Conservation (phyloP, 1,284 basidiomycete species). For the Melampsora occidentalis region DNA sequence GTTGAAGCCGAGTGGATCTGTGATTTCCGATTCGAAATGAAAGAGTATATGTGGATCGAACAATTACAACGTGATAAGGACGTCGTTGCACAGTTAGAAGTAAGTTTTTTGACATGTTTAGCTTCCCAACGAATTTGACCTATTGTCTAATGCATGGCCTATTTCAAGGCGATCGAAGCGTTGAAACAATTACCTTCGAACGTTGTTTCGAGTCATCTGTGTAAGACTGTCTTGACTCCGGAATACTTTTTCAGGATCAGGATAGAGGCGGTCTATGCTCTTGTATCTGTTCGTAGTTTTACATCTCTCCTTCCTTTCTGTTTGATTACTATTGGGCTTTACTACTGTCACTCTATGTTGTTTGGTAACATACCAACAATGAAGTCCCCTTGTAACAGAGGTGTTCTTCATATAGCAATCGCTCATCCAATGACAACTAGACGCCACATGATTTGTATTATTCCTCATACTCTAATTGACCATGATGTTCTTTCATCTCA, state of each 20-base stretch:
- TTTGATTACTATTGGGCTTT: constrained; percentile 47
- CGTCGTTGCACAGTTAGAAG: constrained; percentile 96
- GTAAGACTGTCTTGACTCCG: constrained; percentile 86
- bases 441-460: background rate
- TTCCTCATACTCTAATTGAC: background rate
- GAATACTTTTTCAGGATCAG: constrained; percentile 98
- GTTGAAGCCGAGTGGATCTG: constrained; percentile 99
- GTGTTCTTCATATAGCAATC: too few species aligned
- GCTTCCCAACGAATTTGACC: background rate
- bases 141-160: background rate
- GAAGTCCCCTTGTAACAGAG: too few species aligned
- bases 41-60: constrained; percentile 98
- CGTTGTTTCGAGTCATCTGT: constrained; percentile 84
- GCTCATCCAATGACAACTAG: too few species aligned
- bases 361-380: too few species aligned
- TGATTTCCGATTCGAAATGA: constrained; percentile 84
- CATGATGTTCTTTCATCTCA: background rate
- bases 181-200: constrained; percentile 76
- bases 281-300: constrained; percentile 68
- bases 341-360: constrained; percentile 30
- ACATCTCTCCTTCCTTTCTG: constrained; percentile 15
- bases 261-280: constrained; percentile 84
- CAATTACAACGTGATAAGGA: constrained; percentile 94
- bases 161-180: constrained; percentile 72
- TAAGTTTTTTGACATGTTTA: constrained; percentile 53